Conservation (phyloP, 768 basidiomycete species). For the Mrakia gelida region DNA sequence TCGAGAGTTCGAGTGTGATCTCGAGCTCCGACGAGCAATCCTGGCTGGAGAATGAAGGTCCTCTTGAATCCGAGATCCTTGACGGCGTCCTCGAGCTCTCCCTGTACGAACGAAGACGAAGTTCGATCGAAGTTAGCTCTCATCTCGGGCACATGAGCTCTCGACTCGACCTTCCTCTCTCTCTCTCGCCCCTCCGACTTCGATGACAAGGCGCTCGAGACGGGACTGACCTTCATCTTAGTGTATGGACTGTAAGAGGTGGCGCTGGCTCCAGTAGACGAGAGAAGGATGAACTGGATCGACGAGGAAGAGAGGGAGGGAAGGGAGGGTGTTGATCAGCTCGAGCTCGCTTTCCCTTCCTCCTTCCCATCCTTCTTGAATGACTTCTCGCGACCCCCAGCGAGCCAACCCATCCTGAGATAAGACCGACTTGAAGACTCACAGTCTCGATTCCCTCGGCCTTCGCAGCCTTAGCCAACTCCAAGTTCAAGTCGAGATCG, state of each 20-base stretch:
- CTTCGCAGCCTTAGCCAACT: slow-evolving; percentile 40
- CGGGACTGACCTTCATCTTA: slow-evolving; percentile 35
- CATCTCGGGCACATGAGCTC: too few species aligned
- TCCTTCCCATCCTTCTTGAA: neutral
- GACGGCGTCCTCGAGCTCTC: slow-evolving; percentile 40
- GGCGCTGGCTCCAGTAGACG: slow-evolving; percentile 35
- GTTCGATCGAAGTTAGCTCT: too few species aligned
- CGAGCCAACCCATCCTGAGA: too few species aligned
- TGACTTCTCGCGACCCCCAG: neutral
- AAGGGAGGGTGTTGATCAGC: neutral
- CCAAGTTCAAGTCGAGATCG: slow-evolving; percentile 40
- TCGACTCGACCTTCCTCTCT: too few species aligned
- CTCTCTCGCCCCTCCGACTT: too few species aligned
- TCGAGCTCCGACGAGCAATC: slow-evolving; percentile 39
- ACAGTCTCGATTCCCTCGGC: slow-evolving; percentile 40
- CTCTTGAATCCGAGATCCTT: slow-evolving; percentile 37
- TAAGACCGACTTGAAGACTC: slow-evolving; percentile 27
- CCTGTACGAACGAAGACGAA: slow-evolving; percentile 14
- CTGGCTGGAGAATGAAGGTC: slow-evolving; percentile 40
- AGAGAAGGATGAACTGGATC: slow-evolving; percentile 41
- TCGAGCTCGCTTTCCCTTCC: neutral
- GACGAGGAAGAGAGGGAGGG: neutral
- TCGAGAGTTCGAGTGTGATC: slow-evolving; percentile 33
- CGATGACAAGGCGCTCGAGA: neutral
- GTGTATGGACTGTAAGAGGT: slow-evolving; percentile 36